phyloP scores from a whole-genome alignment of 164 flowering plant genomes.

The Platanus orientalis region DNA sequence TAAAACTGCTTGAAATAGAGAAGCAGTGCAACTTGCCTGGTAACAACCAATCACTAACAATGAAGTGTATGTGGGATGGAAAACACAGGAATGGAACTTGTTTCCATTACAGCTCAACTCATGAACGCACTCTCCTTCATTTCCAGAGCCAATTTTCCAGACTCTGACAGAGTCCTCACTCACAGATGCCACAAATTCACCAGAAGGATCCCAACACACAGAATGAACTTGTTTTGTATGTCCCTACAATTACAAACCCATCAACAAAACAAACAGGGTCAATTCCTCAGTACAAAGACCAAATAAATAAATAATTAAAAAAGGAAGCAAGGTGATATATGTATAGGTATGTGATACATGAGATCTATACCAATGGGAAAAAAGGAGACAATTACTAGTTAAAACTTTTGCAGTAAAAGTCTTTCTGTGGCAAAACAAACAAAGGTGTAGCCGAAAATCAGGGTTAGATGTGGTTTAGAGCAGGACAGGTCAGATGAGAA shows the following conservation, averaged over 20 bases:
- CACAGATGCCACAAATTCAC: conserved; percentile 64
- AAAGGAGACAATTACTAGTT: too few species aligned
- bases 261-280: not conserved
- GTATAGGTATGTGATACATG: too few species aligned
- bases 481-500: too few species aligned
- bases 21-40: conserved; percentile 44
- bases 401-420: too few species aligned
- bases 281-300: not conserved
- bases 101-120: conserved; percentile 58
- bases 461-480: too few species aligned
- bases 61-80: conserved; percentile 62
- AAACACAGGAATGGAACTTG: conserved; percentile 57
- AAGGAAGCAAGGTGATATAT: not conserved
- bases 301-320: not conserved
- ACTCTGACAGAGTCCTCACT: conserved; percentile 74
- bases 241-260: conserved; percentile 38
- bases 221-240: conserved; percentile 50
- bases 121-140: conserved; percentile 55
- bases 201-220: conserved; percentile 72
- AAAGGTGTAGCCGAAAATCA: too few species aligned
- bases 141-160: conserved; percentile 57
- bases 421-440: too few species aligned
- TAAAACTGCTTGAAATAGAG: conserved; percentile 3
- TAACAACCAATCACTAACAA: conserved; percentile 64
- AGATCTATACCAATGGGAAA: too few species aligned